Evolutionary conservation across 2,329 filamentous ascomycete species (phyloP).

Genomic region (Nothopassalora personata): DNA sequence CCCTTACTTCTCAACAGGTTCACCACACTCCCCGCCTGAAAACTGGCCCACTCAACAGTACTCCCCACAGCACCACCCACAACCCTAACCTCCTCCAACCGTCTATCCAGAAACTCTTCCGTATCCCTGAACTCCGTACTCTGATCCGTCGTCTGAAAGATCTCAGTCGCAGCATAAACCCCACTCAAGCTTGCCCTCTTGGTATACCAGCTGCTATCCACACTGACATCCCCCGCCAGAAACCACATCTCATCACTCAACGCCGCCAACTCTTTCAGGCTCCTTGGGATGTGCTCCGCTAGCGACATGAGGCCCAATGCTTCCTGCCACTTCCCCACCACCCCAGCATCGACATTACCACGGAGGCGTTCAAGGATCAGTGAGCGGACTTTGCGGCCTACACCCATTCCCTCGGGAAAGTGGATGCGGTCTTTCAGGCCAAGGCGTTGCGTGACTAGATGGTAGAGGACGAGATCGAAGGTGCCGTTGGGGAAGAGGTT

Average conservation of each 20-base stretch:
- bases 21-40: conserved; percentile 68
- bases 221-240: conserved; percentile 71
- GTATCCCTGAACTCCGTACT: conserved; percentile 71
- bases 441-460: conserved; percentile 63
- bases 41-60: conserved; percentile 72
- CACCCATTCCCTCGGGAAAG: conserved; percentile 39
- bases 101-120: conserved; percentile 68
- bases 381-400: conserved; percentile 61
- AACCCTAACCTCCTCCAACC: conserved; percentile 63
- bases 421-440: conserved; percentile 49
- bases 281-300: conserved; percentile 68
- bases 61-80: conserved; percentile 59
- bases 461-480: conserved; percentile 76
- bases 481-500: conserved; percentile 74
- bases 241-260: conserved; percentile 92
- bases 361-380: conserved; percentile 72
- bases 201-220: conserved; percentile 86
- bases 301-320: conserved; percentile 88
- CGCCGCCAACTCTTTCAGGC: conserved; percentile 70
- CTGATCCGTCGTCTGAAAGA: conserved; percentile 89
- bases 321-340: conserved; percentile 81
- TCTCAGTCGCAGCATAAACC: conserved; percentile 68
- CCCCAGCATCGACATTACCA: conserved; percentile 57
- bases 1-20: conserved; percentile 88
- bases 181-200: conserved; percentile 59